Conservation (phyloP, 768 basidiomycete species). For the Tylopilus sp. region DNA sequence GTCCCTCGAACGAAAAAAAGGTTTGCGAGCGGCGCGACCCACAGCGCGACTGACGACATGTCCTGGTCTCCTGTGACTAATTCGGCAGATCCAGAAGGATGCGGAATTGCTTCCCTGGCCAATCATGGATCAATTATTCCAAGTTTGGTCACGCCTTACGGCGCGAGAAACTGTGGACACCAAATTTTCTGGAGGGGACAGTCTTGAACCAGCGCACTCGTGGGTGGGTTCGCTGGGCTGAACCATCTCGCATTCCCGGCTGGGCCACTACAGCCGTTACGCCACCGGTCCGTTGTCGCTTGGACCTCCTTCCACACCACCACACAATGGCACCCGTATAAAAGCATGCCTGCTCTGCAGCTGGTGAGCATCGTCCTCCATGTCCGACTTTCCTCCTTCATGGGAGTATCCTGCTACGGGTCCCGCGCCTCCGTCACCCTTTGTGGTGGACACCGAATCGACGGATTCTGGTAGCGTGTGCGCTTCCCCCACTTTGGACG, state of each 20-base stretch:
- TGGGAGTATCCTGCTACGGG: not conserved
- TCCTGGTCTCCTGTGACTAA: conserved; percentile 91
- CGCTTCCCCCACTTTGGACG: conserved; percentile 10
- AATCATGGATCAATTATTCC: conserved; percentile 83
- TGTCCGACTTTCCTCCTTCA: not conserved
- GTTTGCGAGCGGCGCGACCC: conserved; percentile 75
- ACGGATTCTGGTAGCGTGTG: not conserved
- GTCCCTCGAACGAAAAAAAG: conserved; percentile 39
- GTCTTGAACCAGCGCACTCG: conserved; percentile 91
- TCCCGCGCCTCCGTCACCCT: conserved; percentile 9
- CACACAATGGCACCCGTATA: conserved; percentile 5
- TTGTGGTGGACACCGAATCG: not conserved
- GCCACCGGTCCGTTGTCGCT: conserved; percentile 37
- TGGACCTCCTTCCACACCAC: not conserved
- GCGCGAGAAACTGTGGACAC: conserved; percentile 63
- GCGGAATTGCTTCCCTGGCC: conserved; percentile 94
- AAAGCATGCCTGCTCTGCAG: not conserved
- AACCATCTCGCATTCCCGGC: conserved; percentile 75
- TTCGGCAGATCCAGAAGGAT: conserved; percentile 83
- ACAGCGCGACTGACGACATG: conserved; percentile 82
- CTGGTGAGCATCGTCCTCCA: not conserved
- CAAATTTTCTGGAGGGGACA: conserved; percentile 95
- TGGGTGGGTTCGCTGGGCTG: conserved; percentile 53
- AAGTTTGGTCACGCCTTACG: conserved; percentile 64
- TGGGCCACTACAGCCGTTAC: conserved; percentile 82